phyloP scores from a whole-genome alignment of 139 green algal species.

The Desmodesmus armatus region DNA sequence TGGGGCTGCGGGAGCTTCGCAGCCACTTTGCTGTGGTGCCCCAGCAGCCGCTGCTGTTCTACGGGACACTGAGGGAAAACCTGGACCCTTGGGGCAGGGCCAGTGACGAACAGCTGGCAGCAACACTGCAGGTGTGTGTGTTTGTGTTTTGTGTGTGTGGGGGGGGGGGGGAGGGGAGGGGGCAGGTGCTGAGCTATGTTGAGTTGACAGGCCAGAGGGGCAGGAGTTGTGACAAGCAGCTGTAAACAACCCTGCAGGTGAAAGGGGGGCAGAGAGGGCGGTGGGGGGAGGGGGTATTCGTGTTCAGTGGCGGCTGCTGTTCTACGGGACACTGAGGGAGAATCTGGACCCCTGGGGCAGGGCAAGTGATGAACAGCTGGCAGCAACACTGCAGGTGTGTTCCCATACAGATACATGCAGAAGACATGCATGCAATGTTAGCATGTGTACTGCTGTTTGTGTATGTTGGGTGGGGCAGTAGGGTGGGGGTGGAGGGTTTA shows the following conservation, averaged over 20 bases:
- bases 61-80: conserved; percentile 76
- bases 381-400: conserved; percentile 35
- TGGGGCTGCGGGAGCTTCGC: conserved; percentile 46
- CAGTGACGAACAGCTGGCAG: conserved; percentile 46
- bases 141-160: background rate
- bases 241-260: background rate
- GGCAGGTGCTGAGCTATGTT: background rate
- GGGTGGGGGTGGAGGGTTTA: too few species aligned
- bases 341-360: conserved; percentile 76
- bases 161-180: too few species aligned
- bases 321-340: conserved; percentile 72
- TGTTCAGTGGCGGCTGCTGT: conserved; percentile 82
- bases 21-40: conserved; percentile 55
- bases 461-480: too few species aligned
- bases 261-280: too few species aligned
- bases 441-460: background rate
- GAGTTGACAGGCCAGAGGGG: background rate
- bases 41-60: conserved; percentile 82
- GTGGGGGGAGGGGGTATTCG: too few species aligned
- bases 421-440: too few species aligned
- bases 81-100: conserved; percentile 66
- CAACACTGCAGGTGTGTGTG: conserved; percentile 29
- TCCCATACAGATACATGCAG: too few species aligned
- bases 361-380: conserved; percentile 48
- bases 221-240: background rate